Evolutionary conservation across 352 stramenopile species (phyloP).

Genomic region (Discostella stelligera): DNA sequence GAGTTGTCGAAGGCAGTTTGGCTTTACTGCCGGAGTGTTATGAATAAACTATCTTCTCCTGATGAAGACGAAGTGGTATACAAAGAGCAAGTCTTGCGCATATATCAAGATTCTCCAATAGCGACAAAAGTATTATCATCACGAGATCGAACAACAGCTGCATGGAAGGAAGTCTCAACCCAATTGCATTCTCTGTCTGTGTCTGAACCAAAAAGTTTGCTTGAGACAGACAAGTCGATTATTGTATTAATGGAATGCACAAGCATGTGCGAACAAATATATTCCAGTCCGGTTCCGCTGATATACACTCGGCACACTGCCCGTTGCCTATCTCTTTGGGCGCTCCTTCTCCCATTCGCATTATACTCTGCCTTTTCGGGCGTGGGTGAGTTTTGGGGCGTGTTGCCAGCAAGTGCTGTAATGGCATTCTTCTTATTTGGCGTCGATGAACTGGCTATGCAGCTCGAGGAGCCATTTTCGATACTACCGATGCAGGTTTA

Average conservation of each 20-base stretch:
- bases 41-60: constrained; percentile 41
- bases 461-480: constrained; percentile 79
- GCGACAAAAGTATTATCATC: constrained; percentile 12
- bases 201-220: constrained; percentile 35
- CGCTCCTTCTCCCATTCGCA: constrained; percentile 60
- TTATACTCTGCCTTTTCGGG: constrained; percentile 56
- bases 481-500: constrained; percentile 76
- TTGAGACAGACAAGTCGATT: constrained; percentile 57
- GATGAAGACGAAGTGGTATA: constrained; percentile 41
- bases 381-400: constrained; percentile 55
- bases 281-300: constrained; percentile 52
- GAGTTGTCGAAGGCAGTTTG: constrained; percentile 27
- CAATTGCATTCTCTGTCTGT: constrained; percentile 48
- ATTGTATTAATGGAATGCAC: constrained; percentile 43
- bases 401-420: constrained; percentile 56
- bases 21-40: constrained; percentile 28
- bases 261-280: constrained; percentile 20
- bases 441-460: constrained; percentile 72
- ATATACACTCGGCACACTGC: constrained; percentile 72
- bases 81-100: constrained; percentile 19
- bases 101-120: constrained; percentile 24
- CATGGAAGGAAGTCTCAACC: constrained; percentile 49
- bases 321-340: constrained; percentile 66
- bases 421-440: constrained; percentile 71
- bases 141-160: constrained; percentile 18